Evolutionary conservation across 257 asterid genomes (phyloP).

Genomic region (Lycium ferocissimum): DNA sequence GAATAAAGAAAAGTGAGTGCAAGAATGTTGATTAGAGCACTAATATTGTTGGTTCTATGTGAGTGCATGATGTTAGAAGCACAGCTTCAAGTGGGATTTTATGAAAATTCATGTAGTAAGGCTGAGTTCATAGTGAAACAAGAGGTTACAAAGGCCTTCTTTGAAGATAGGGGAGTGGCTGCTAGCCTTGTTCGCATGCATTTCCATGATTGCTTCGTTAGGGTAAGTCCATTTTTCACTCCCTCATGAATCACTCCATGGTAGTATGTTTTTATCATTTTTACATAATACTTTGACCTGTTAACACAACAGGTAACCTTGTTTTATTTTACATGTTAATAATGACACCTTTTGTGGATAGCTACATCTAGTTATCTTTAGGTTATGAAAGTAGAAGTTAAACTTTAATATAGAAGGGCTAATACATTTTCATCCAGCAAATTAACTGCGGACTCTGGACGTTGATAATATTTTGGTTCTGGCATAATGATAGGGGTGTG

Average conservation of each 20-base stretch:
- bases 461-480: neutral
- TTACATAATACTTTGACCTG: neutral
- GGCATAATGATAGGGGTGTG: conserved; percentile 69
- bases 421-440: neutral
- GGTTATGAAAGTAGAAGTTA: no score
- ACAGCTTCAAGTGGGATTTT: conserved; percentile 67
- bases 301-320: neutral
- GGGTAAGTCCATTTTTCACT: conserved; percentile 49
- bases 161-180: conserved; percentile 61
- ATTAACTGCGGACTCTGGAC: neutral
- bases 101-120: conserved; percentile 49
- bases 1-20: conserved; percentile 40
- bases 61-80: conserved; percentile 43
- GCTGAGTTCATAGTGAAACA: conserved; percentile 65
- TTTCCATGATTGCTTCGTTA: conserved; percentile 85
- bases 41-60: conserved; percentile 33
- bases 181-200: conserved; percentile 85
- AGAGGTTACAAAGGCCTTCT: conserved; percentile 58
- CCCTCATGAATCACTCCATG: no score
- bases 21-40: conserved; percentile 15
- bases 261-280: neutral
- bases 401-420: neutral
- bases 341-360: neutral
- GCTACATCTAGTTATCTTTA: no score
- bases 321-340: neutral